Evolutionary conservation across 2,329 filamentous ascomycete genomes (phyloP).

Genomic region (Talaromyces sp.): DNA sequence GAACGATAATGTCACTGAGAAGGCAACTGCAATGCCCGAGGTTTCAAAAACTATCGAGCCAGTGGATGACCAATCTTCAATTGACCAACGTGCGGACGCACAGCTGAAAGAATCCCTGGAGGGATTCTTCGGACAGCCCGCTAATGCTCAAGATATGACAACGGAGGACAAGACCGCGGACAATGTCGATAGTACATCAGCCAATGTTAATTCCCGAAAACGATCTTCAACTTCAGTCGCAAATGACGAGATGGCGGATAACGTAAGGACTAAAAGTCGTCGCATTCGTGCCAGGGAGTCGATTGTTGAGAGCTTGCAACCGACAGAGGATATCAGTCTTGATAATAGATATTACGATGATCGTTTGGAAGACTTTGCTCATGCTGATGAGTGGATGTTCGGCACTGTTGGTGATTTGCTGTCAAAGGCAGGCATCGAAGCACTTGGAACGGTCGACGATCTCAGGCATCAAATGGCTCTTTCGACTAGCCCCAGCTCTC

Average conservation of each 20-base stretch:
- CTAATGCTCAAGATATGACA: slow-evolving; percentile 21
- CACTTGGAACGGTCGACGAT: slow-evolving; percentile 42
- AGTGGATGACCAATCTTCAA: slow-evolving; percentile 32
- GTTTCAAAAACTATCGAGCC: slow-evolving; percentile 20
- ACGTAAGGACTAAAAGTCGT: slow-evolving; percentile 57
- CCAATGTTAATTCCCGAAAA: slow-evolving; percentile 51
- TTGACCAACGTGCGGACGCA: slow-evolving; percentile 37
- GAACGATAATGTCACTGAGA: slow-evolving; percentile 18
- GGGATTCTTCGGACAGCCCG: slow-evolving; percentile 26
- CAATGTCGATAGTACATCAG: slow-evolving; percentile 32
- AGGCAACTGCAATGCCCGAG: neutral
- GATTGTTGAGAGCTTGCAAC: slow-evolving; percentile 45
- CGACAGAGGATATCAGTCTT: slow-evolving; percentile 48
- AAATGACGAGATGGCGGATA: slow-evolving; percentile 56
- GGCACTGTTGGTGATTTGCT: slow-evolving; percentile 53
- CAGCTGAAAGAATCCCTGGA: slow-evolving; percentile 39
- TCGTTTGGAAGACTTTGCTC: slow-evolving; percentile 51
- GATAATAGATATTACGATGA: slow-evolving; percentile 57
- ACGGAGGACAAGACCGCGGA: slow-evolving; percentile 27
- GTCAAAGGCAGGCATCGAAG: slow-evolving; percentile 49
- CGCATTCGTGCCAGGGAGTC: slow-evolving; percentile 60
- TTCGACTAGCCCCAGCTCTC: slow-evolving; percentile 20
- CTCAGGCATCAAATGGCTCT: slow-evolving; percentile 30
- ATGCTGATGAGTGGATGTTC: slow-evolving; percentile 59
- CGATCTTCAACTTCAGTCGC: slow-evolving; percentile 60